Evolutionary conservation across 306 rosid genomes (phyloP).

Genomic region (Phaseolus lunatus): DNA sequence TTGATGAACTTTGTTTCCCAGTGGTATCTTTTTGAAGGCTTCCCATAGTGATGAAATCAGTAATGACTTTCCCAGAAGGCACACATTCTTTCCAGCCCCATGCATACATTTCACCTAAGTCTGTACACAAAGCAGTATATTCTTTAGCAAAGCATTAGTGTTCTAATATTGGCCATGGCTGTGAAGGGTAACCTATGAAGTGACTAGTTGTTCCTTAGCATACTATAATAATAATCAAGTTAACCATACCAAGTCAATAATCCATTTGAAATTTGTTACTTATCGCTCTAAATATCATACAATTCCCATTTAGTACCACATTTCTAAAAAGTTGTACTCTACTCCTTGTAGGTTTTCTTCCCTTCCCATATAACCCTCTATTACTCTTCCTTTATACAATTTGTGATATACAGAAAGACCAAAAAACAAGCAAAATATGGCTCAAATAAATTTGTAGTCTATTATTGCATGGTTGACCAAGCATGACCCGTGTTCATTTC

Average conservation of each 20-base stretch:
- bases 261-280: background rate
- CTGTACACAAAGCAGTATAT: slow-evolving; percentile 50
- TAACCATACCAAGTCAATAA: background rate
- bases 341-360: background rate
- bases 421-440: background rate
- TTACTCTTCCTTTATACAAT: background rate
- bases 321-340: background rate
- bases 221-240: background rate
- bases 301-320: background rate
- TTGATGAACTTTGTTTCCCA: slow-evolving; percentile 57
- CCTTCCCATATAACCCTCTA: background rate
- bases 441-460: background rate
- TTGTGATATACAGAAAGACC: background rate
- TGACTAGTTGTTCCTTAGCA: too few species aligned
- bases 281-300: background rate
- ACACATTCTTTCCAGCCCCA: slow-evolving; percentile 99
- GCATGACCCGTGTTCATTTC: background rate
- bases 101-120: slow-evolving; percentile 71
- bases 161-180: slow-evolving; percentile 1
- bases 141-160: slow-evolving; percentile 9
- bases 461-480: background rate
- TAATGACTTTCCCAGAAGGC: slow-evolving; percentile 72
- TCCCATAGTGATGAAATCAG: slow-evolving; percentile 60
- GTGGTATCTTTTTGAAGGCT: slow-evolving; percentile 57
- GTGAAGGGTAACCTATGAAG: background rate